Conservation (phyloP, 2,329 filamentous ascomycete genomes). For the Cordyceps tenuipes region DNA sequence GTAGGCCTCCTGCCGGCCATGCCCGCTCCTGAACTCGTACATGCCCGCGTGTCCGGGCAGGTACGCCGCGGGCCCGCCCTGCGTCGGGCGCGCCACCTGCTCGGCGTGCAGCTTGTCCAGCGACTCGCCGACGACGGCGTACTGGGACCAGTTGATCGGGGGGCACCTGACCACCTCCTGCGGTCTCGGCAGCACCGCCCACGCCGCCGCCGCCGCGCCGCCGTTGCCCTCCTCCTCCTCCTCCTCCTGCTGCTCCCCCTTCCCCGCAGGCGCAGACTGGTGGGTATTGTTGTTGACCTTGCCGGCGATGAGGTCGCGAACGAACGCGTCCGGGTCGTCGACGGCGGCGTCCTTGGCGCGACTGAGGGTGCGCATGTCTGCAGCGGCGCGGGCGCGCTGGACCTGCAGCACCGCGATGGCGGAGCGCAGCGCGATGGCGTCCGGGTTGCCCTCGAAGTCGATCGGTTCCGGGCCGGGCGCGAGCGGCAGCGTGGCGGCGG, state of each 20-base stretch:
- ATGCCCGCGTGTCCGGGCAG: conserved; percentile 33
- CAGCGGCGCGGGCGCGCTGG: conserved; percentile 68
- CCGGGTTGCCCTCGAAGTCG: conserved; percentile 61
- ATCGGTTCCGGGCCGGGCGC: conserved; percentile 45
- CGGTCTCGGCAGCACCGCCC: conserved; percentile 61
- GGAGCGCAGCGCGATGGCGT: conserved; percentile 77
- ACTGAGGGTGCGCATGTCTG: conserved; percentile 65
- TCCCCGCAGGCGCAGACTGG: too few relatives aligned
- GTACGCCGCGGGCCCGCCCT: conserved; percentile 39
- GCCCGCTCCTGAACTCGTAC: conserved; percentile 42
- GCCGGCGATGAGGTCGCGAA: conserved; percentile 57
- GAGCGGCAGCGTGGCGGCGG: conserved; percentile 30
- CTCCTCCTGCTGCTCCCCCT: too few relatives aligned
- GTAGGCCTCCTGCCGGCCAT: conserved; percentile 36
- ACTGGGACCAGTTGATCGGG: conserved; percentile 90
- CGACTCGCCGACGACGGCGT: conserved; percentile 72
- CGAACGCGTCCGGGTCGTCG: conserved; percentile 62
- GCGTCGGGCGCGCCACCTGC: conserved; percentile 57
- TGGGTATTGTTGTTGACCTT: conserved; percentile 34
- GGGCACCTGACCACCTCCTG: conserved; percentile 82
- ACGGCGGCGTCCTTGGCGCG: conserved; percentile 63
- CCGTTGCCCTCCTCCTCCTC: conserved; percentile 14
- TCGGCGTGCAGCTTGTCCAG: conserved; percentile 79
- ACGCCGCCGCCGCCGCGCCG: conserved; percentile 39
- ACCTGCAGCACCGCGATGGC: conserved; percentile 82